Base-by-base conservation (phyloP, 352 stramenopile genomes). In the Thraustochytrium striatum region DNA sequence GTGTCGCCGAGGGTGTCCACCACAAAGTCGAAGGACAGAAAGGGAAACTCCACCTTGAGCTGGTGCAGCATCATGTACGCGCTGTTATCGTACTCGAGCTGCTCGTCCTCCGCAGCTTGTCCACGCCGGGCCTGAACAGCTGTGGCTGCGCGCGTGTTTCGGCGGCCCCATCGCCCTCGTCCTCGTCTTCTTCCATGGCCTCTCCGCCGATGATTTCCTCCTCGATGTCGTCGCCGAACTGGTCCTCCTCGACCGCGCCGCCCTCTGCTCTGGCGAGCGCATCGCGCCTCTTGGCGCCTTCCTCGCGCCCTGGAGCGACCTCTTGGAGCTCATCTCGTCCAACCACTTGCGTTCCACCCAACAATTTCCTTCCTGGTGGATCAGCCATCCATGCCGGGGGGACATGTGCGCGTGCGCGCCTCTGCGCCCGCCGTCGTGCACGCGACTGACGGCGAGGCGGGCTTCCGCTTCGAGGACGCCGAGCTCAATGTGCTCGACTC, bases 31-130 rank as follows among this genome's bases (percentile, higher is more conserved):
- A 99, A 97, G 82, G 90, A 97, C 30, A 99, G 88, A 72, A 92
- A 96, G 11, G 96, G 95, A 95, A 95, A 99, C 85, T 99, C 96
- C 52, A 94, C 91, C 3, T 90, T 95, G 81, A 99, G 92, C 41
- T 93, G 92, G 84, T 99, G 98, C 87, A 99, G 97, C 94, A 99
- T 98, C 85, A 97, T 95, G 88, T 99, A 99, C 5, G 97, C 97
- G 39, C 88, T 95, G 83, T 91, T 95, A 85, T 99, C 96, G 88
- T 98, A 98, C 86, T 99, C 96, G 44, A 99, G 89, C 83, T 96
- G 88, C 83, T 98, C 91, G 72, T 95, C 93, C 58, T 96, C 91
- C 57, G 84, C 35, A 98, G 83, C 72, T 89, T 88, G 84, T 97
- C 89, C 57, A 93, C 87, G 35, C 90, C 91, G 11, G 95, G 93